phyloP scores from a whole-genome alignment of 768 basidiomycete genomes.

The Mycena kentingensis region DNA sequence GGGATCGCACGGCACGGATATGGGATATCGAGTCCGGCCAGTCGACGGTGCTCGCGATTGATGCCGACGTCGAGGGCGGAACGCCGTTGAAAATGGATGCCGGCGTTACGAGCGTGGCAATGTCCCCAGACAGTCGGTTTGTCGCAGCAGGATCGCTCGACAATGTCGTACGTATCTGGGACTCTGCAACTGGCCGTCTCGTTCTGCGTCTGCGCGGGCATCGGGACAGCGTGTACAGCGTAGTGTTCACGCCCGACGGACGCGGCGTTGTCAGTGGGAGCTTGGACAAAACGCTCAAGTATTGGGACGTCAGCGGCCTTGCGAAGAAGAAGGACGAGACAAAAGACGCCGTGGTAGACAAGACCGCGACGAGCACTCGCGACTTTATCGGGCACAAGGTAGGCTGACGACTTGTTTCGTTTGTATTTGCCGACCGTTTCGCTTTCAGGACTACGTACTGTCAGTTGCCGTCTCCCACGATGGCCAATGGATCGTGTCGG shows the following conservation, averaged over 20 bases:
- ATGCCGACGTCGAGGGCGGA: constrained; percentile 4
- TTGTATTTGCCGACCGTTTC: not conserved
- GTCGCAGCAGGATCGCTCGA: constrained; percentile 51
- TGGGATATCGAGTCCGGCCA: constrained; percentile 30
- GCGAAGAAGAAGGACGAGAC: constrained; percentile 49
- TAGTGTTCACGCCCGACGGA: constrained; percentile 93
- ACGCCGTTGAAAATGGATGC: constrained; percentile 34
- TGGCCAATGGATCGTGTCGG: constrained; percentile 92
- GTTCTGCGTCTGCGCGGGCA: constrained; percentile 79
- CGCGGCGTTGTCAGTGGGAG: constrained; percentile 89
- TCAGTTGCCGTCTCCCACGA: constrained; percentile 73
- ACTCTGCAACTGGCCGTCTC: constrained; percentile 55
- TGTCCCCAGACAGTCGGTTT: constrained; percentile 58
- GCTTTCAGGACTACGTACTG: constrained; percentile 32
- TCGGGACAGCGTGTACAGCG: constrained; percentile 81
- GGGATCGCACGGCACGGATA: constrained; percentile 43
- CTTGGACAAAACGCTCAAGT: constrained; percentile 85
- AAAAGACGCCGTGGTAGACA: constrained; percentile 61
- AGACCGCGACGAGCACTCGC: constrained; percentile 53
- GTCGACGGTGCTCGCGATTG: constrained; percentile 23
- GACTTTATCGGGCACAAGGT: constrained; percentile 84
- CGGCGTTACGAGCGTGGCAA: constrained; percentile 63
- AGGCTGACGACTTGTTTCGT: constrained; percentile 33
- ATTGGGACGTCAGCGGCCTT: constrained; percentile 83
- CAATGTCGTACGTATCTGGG: constrained; percentile 71